These are phyloP conservation scores for Ogataea neopini DNA, from an alignment of 805 yeast species.

Conservation along the genomic window DNA sequence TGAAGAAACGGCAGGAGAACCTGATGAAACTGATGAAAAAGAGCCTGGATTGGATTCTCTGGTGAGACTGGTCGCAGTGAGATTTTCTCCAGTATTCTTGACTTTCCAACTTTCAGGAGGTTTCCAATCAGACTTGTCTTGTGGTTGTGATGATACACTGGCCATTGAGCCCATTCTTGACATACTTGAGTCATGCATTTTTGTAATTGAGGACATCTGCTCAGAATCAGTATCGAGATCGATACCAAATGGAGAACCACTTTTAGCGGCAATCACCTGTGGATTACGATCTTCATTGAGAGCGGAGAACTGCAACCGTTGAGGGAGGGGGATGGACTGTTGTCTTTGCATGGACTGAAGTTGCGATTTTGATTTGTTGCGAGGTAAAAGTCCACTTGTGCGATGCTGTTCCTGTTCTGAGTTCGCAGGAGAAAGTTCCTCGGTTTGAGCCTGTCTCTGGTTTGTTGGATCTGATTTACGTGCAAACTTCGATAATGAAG, in stretches of 20 bases:
- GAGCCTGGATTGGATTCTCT: conserved; percentile 21
- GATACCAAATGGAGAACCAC: conserved; percentile 22
- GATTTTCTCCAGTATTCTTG: conserved; percentile 29
- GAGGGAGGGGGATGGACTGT: conserved; percentile 10
- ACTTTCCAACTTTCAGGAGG: conserved; percentile 69
- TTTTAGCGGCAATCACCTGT: not conserved
- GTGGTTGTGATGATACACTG: conserved; percentile 17
- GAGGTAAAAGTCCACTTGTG: not conserved
- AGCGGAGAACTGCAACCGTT: conserved; percentile 8
- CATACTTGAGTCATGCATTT: conserved; percentile 19
- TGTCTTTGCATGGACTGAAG: conserved; percentile 5
- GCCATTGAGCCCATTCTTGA: conserved; percentile 27
- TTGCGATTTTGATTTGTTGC: conserved; percentile 4
- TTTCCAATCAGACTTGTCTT: conserved; percentile 39
- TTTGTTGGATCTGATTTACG: conserved; percentile 19
- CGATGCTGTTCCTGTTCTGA: not conserved
- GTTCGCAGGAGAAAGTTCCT: too few relatives aligned
- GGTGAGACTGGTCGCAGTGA: conserved; percentile 6
- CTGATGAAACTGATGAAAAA: conserved; percentile 15
- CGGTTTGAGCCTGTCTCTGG: not conserved
- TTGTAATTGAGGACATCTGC: conserved; percentile 24
- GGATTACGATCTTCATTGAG: not conserved
- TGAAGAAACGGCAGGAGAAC: conserved; percentile 15
- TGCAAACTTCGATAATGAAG: conserved; percentile 4
- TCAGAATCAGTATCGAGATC: conserved; percentile 28